phyloP scores from a whole-genome alignment of 345 rosid species.

The Moricandia arvensis region DNA sequence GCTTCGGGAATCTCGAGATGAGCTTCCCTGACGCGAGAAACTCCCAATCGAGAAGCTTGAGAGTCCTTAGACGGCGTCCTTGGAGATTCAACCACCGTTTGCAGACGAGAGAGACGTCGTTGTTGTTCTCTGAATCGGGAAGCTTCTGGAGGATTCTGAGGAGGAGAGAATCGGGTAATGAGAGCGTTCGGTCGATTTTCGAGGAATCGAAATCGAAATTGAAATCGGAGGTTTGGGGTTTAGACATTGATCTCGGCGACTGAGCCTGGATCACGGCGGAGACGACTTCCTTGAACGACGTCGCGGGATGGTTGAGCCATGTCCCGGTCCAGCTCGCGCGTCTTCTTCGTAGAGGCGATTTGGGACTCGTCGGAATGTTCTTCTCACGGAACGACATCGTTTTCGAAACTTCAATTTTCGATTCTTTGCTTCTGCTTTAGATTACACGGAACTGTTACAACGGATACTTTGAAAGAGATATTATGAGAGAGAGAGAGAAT shows the following conservation, averaged over 20 bases:
- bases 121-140: constrained; percentile 49
- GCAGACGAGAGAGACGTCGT: constrained; percentile 59
- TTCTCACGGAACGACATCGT: constrained; percentile 57
- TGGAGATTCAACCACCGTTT: constrained; percentile 84
- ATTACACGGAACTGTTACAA: constrained; percentile 9
- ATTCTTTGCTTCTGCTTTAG: background rate
- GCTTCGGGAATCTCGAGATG: constrained; percentile 63
- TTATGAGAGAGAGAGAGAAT: background rate
- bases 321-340: constrained; percentile 54
- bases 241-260: constrained; percentile 37
- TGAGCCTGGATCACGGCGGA: constrained; percentile 55
- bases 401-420: background rate
- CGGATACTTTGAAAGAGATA: constrained; percentile 41
- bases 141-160: constrained; percentile 60
- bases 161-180: constrained; percentile 69
- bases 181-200: constrained; percentile 61
- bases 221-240: constrained; percentile 37
- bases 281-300: constrained; percentile 55
- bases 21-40: constrained; percentile 71
- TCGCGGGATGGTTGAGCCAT: constrained; percentile 54
- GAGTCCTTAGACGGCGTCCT: constrained; percentile 58
- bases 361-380: constrained; percentile 44
- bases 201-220: constrained; percentile 25
- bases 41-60: constrained; percentile 64
- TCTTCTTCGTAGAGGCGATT: constrained; percentile 48